Conservation (phyloP, 2,329 filamentous ascomycete species). For the Arachnomyces sp. region DNA sequence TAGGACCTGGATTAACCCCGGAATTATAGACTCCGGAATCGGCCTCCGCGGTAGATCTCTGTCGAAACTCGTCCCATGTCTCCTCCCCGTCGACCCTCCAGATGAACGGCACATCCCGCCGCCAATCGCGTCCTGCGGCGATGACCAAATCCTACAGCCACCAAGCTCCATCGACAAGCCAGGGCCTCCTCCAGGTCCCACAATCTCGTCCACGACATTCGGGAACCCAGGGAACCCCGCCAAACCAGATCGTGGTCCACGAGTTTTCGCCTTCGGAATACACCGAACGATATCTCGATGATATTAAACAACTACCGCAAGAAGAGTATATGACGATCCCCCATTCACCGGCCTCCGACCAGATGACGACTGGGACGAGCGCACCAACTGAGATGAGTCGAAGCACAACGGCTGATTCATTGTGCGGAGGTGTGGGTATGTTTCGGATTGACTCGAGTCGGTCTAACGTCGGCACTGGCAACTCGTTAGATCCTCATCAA, state of each 20-base stretch:
- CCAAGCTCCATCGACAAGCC: conserved; percentile 20
- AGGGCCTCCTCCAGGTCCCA: conserved; percentile 25
- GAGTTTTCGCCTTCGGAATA: conserved; percentile 38
- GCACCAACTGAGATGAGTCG: conserved; percentile 37
- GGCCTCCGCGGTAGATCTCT: conserved; percentile 24
- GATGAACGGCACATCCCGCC: conserved; percentile 15
- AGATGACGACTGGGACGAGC: conserved; percentile 19
- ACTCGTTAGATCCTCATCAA: conserved; percentile 9
- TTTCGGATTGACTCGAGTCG: conserved; percentile 37
- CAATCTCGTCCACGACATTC: conserved; percentile 33
- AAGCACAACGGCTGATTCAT: conserved; percentile 38
- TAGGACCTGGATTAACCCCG: conserved; percentile 32
- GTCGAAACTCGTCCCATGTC: conserved; percentile 23
- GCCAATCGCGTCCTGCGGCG: no score
- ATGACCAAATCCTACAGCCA: conserved; percentile 15
- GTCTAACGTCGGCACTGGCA: conserved; percentile 18
- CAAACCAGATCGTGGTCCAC: conserved; percentile 29
- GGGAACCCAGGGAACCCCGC: conserved; percentile 21
- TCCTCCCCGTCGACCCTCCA: conserved; percentile 22
- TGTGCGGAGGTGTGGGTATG: conserved; percentile 37
- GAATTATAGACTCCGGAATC: conserved; percentile 33
- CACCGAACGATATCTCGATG: conserved; percentile 29
- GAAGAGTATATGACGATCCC: conserved; percentile 1
- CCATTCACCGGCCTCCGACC: background rate
- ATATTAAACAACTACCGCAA: conserved; percentile 8